A percentile compares a stretch with the other conserved stretches of the same genome.
Conservation (phyloP, 2,329 filamentous ascomycete species). For the Pyrenochaeta sp. region DNA sequence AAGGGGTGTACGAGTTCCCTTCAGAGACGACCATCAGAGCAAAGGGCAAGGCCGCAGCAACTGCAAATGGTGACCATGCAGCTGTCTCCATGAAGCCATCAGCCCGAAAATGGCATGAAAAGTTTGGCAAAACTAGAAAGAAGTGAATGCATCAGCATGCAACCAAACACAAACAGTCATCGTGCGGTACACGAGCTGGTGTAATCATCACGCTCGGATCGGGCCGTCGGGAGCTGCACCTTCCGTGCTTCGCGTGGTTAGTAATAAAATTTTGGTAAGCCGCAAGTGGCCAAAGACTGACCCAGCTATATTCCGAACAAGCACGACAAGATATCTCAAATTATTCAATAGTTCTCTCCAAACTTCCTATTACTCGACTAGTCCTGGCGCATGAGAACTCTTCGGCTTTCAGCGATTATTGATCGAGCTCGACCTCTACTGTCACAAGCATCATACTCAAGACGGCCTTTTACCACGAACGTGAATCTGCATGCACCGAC, state of each 20-base stretch:
- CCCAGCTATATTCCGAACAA: conserved; percentile 8
- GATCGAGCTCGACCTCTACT: conserved; percentile 5
- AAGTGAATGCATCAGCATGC: conserved; percentile 21
- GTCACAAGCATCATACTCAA: neutral
- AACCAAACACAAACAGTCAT: neutral
- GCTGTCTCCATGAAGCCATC: conserved; percentile 32
- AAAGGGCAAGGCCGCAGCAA: conserved; percentile 22
- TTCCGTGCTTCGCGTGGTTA: conserved; percentile 18
- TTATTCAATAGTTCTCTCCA: neutral
- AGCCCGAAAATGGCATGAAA: conserved; percentile 52
- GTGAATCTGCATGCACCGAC: conserved; percentile 1
- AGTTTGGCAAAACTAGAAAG: conserved; percentile 46
- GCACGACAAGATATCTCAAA: conserved; percentile 12
- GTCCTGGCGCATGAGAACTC: conserved; percentile 11
- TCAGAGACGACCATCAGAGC: conserved; percentile 42
- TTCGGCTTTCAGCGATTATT: conserved; percentile 8
- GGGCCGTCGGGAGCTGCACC: conserved; percentile 16
- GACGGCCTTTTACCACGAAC: neutral
- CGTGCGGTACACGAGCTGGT: conserved; percentile 15
- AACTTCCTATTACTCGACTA: neutral
- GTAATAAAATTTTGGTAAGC: conserved; percentile 24
- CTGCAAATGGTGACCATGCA: conserved; percentile 9
- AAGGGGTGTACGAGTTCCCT: conserved; percentile 44
- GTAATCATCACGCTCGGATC: conserved; percentile 13
- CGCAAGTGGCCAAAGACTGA: conserved; percentile 21